Percentiles rank a stretch among this genome's conserved stretches.
phyloP scores from a whole-genome alignment of 768 basidiomycete genomes.

The Pulveroboletus ravenelii region DNA sequence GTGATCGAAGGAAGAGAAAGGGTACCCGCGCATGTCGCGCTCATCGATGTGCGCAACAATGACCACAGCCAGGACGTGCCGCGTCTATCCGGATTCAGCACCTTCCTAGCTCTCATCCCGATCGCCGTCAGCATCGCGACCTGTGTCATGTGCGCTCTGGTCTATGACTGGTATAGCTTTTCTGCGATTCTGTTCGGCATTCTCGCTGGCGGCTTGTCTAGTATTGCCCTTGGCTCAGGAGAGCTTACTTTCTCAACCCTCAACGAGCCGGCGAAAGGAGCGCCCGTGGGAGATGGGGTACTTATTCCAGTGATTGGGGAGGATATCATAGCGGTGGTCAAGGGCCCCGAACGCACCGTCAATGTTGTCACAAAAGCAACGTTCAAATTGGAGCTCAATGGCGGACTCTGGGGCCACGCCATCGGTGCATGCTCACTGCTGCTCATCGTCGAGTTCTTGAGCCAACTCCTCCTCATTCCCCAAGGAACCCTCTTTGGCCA shows the following conservation, averaged over 20 bases:
- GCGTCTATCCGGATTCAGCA: neutral
- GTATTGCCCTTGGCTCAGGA: slow-evolving; percentile 24
- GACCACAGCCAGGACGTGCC: slow-evolving; percentile 1
- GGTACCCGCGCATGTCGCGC: slow-evolving; percentile 9
- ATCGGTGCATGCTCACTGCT: slow-evolving; percentile 26
- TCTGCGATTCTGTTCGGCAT: slow-evolving; percentile 30
- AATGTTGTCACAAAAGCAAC: slow-evolving; percentile 27
- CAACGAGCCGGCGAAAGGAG: slow-evolving; percentile 9
- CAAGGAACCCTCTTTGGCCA: slow-evolving; percentile 32
- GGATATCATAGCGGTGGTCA: slow-evolving; percentile 24
- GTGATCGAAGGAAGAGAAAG: slow-evolving; percentile 14
- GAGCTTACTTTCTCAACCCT: slow-evolving; percentile 13
- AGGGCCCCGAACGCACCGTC: slow-evolving; percentile 25
- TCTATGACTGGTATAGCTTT: slow-evolving; percentile 30
- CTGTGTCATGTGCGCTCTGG: slow-evolving; percentile 21
- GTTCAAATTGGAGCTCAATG: slow-evolving; percentile 16
- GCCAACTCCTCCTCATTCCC: slow-evolving; percentile 31
- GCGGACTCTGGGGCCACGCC: neutral
- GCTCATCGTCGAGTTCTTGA: slow-evolving; percentile 28
- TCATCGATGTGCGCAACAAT: slow-evolving; percentile 15
- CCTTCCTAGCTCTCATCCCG: slow-evolving; percentile 19
- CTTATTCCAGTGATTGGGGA: slow-evolving; percentile 10
- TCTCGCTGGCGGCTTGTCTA: slow-evolving; percentile 25
- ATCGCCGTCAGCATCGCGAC: slow-evolving; percentile 22
- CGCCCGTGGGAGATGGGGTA: slow-evolving; percentile 28